These are phyloP conservation scores for Diutina pseudorugosa DNA, from an alignment of 1,139 yeast genomes.

Conservation along the genomic window DNA sequence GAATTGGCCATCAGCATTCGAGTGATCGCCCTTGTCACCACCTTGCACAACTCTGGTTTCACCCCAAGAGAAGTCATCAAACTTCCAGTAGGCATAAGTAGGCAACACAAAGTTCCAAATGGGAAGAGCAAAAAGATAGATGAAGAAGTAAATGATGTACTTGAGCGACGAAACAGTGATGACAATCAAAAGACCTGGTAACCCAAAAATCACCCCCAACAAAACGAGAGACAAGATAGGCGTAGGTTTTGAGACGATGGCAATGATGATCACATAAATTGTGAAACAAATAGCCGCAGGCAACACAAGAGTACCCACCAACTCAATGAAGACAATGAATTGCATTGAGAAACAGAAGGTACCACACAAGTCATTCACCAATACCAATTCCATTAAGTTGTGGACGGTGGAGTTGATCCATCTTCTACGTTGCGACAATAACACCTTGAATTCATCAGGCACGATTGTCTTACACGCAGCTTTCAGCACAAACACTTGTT, in stretches of 20 bases:
- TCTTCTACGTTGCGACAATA: slow-evolving; percentile 91
- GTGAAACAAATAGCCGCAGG: slow-evolving; percentile 91
- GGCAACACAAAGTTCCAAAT: slow-evolving; percentile 94
- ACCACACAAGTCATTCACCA: slow-evolving; percentile 89
- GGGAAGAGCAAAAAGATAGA: slow-evolving; percentile 76
- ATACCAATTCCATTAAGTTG: slow-evolving; percentile 79
- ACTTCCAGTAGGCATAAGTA: slow-evolving; percentile 85
- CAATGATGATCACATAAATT: slow-evolving; percentile 62
- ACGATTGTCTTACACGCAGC: slow-evolving; percentile 94
- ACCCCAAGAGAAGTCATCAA: slow-evolving; percentile 98
- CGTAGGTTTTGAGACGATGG: slow-evolving; percentile 72
- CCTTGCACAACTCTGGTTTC: slow-evolving; percentile 84
- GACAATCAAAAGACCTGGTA: slow-evolving; percentile 83
- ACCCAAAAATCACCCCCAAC: slow-evolving; percentile 73
- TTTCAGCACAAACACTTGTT: slow-evolving; percentile 85
- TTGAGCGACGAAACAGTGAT: slow-evolving; percentile 73
- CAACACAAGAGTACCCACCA: slow-evolving; percentile 80
- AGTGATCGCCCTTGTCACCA: slow-evolving; percentile 59
- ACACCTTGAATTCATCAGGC: slow-evolving; percentile 69
- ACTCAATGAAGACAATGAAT: slow-evolving; percentile 77
- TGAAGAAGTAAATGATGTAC: slow-evolving; percentile 70
- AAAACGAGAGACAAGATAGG: slow-evolving; percentile 72
- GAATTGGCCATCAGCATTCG: slow-evolving; percentile 60
- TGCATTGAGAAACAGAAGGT: slow-evolving; percentile 97
- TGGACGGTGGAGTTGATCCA: slow-evolving; percentile 98